Percentiles rank a stretch among this genome's conserved stretches.
phyloP scores from a whole-genome alignment of 345 rosid genomes.

The Lumnitzera littorea region DNA sequence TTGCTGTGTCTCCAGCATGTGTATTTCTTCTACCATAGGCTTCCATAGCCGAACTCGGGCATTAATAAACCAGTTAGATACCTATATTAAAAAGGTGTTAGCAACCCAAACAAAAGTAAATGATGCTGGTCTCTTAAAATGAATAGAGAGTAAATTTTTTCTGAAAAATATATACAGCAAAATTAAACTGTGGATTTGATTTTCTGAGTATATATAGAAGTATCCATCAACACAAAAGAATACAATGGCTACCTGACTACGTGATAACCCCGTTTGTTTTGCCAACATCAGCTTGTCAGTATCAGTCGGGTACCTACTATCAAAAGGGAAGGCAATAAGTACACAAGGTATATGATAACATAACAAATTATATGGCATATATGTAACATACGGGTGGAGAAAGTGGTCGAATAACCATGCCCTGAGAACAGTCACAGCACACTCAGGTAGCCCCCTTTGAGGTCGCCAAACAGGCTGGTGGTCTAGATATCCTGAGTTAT shows the following conservation, averaged over 20 bases:
- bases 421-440: constrained; percentile 69
- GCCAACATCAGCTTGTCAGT: constrained; percentile 88
- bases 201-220: background rate
- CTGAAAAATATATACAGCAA: too few species aligned
- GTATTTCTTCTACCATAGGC: constrained; percentile 96
- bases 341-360: background rate
- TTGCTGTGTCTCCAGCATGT: constrained; percentile 66
- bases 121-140: background rate
- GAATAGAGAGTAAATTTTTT: background rate
- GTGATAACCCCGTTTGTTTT: constrained; percentile 82
- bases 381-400: constrained; percentile 75
- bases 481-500: constrained; percentile 37
- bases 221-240: background rate
- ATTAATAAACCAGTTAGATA: constrained; percentile 89
- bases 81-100: constrained; percentile 24
- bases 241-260: constrained; percentile 59
- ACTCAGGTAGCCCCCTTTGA: constrained; percentile 87
- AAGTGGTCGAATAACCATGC: constrained; percentile 93
- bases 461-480: constrained; percentile 89
- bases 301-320: constrained; percentile 80
- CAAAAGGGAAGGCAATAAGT: constrained; percentile 1
- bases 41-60: constrained; percentile 97
- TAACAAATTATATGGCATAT: background rate
- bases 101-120: background rate
- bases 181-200: background rate